phyloP scores from a whole-genome alignment of 768 basidiomycete species.

The Suillus lakei region DNA sequence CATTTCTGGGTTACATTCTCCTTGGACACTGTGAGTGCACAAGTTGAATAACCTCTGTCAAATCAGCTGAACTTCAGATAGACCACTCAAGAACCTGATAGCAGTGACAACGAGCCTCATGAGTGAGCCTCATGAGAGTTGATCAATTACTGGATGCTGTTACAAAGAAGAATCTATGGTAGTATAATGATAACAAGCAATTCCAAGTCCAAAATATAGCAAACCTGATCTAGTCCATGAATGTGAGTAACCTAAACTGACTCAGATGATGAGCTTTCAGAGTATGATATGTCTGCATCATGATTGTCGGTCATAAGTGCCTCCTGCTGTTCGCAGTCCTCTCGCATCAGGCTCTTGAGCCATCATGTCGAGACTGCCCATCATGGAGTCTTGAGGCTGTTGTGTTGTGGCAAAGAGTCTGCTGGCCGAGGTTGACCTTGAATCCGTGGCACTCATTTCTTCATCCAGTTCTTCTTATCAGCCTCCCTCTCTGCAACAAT shows the following conservation, averaged over 20 bases:
- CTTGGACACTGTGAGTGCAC: conserved; percentile 2
- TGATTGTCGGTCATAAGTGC: not conserved
- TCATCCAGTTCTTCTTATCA: not conserved
- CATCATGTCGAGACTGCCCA: not conserved
- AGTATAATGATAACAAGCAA: no score
- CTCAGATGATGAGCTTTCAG: not conserved
- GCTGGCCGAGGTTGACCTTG: not conserved
- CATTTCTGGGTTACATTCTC: conserved; percentile 2
- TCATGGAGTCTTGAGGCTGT: not conserved
- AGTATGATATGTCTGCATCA: not conserved
- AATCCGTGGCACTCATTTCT: not conserved
- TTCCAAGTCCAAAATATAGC: no score
- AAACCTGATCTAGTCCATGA: no score
- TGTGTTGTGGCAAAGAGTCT: not conserved
- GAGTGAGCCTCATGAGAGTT: not conserved
- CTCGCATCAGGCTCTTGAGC: not conserved
- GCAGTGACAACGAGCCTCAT: not conserved
- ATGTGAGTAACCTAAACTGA: not conserved
- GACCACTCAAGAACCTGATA: conserved; percentile 1
- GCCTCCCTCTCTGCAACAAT: not conserved
- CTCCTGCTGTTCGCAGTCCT: not conserved
- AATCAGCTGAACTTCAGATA: not conserved
- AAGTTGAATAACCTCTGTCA: not conserved
- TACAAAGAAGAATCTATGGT: no score
- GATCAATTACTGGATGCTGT: no score